Evolutionary conservation across 2,329 filamentous ascomycete genomes (phyloP).

Genomic region (Phialophora verrucosa): DNA sequence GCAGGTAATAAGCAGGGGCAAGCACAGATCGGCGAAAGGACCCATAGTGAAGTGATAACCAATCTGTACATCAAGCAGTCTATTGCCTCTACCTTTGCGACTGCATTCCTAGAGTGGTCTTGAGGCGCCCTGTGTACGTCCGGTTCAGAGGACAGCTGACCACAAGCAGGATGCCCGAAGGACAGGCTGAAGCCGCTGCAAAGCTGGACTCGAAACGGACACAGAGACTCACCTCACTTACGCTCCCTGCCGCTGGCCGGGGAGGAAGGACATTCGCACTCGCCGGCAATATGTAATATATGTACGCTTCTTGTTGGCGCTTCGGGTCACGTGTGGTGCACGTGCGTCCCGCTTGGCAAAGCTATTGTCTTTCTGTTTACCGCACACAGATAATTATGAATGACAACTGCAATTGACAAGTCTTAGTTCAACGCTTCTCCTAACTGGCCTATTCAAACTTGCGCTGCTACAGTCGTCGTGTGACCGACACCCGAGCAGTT

Average conservation of each 20-base stretch:
- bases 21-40: constrained; percentile 4
- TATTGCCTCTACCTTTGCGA: neutral
- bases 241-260: too few relatives aligned
- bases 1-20: constrained; percentile 9
- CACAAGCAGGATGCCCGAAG: neutral
- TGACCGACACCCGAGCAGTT: too few relatives aligned
- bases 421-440: too few relatives aligned
- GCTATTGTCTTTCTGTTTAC: neutral
- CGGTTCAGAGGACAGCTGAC: neutral
- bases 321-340: neutral
- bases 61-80: constrained; percentile 9
- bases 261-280: too few relatives aligned
- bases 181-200: neutral
- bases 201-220: neutral
- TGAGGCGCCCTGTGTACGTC: neutral
- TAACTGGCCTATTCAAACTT: too few relatives aligned
- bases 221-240: too few relatives aligned
- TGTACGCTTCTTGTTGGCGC: too few relatives aligned
- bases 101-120: neutral
- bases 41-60: constrained; percentile 1
- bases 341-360: neutral
- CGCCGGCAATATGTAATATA: too few relatives aligned
- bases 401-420: too few relatives aligned
- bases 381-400: too few relatives aligned
- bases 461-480: too few relatives aligned